A percentile compares a stretch with the other conserved stretches of the same genome.
Conservation (phyloP, 192 early-diverging fungal genomes). For the Chytriomyces sp. region DNA sequence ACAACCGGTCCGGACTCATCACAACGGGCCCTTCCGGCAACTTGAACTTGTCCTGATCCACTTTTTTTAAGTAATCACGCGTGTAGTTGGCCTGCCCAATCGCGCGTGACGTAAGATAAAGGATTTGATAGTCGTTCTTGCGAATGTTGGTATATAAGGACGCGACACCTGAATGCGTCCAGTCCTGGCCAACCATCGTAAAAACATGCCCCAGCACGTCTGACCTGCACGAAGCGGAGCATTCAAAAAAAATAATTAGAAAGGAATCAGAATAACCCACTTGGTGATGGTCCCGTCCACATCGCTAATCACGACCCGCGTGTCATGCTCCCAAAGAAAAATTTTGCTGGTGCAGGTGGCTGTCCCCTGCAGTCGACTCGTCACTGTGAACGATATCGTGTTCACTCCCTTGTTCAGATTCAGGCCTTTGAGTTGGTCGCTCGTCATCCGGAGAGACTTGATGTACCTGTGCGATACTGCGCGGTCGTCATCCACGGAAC, state of each 20-base stretch:
- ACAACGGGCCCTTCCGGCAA: slow-evolving; percentile 94
- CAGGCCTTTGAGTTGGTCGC: slow-evolving; percentile 83
- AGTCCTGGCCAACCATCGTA: slow-evolving; percentile 96
- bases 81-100: slow-evolving; percentile 95
- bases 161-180: slow-evolving; percentile 97
- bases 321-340: slow-evolving; percentile 82
- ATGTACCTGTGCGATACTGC: neutral
- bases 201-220: slow-evolving; percentile 96
- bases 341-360: slow-evolving; percentile 83
- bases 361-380: slow-evolving; percentile 73
- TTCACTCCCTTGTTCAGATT: slow-evolving; percentile 85
- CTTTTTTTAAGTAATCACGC: slow-evolving; percentile 85
- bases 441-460: slow-evolving; percentile 89
- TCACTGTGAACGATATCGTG: slow-evolving; percentile 85
- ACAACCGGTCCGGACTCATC: slow-evolving; percentile 92
- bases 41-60: slow-evolving; percentile 84
- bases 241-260: slow-evolving; percentile 17
- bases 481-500: neutral
- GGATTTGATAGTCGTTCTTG: slow-evolving; percentile 92
- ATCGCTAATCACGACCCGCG: slow-evolving; percentile 92
- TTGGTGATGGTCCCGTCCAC: slow-evolving; percentile 99
- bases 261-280: slow-evolving; percentile 27
- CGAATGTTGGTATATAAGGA: slow-evolving; percentile 93
- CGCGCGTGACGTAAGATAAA: slow-evolving; percentile 93
- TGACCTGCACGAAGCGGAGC: slow-evolving; percentile 48